Evolutionary conservation across 139 green algal species (phyloP).

Genomic region (Deuterostichococcus epilithicus): DNA sequence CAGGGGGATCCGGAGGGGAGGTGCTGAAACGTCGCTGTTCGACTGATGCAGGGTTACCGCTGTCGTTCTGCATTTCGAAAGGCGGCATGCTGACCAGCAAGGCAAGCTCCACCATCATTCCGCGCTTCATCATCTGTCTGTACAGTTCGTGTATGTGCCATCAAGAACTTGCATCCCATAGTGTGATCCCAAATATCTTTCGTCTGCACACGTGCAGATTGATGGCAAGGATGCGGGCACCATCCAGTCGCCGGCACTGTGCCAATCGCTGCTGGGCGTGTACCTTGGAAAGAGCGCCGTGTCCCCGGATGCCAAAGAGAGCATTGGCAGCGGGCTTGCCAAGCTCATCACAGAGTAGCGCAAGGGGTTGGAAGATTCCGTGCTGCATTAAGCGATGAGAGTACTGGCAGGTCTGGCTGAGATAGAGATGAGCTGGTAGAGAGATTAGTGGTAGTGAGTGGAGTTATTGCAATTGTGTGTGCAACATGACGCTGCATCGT

Average conservation of each 20-base stretch:
- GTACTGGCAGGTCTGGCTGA: too few relatives aligned
- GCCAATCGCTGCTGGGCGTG: slow-evolving; percentile 54
- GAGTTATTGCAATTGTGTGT: too few relatives aligned
- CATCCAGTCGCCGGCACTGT: slow-evolving; percentile 43
- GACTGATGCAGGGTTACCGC: slow-evolving; percentile 17
- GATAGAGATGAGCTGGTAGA: too few relatives aligned
- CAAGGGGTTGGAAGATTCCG: neutral
- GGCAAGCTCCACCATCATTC: neutral
- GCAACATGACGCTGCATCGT: too few relatives aligned
- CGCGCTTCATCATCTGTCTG: neutral
- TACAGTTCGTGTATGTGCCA: too few relatives aligned
- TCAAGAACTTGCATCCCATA: too few relatives aligned
- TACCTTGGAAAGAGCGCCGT: slow-evolving; percentile 66
- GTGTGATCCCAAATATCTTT: too few relatives aligned
- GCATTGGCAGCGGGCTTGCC: slow-evolving; percentile 49
- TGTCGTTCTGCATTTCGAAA: slow-evolving; percentile 45
- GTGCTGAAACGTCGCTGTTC: too few relatives aligned
- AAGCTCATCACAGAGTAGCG: neutral
- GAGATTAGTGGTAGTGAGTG: too few relatives aligned
- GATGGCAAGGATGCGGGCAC: slow-evolving; percentile 50
- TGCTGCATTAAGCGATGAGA: too few relatives aligned
- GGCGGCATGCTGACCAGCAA: slow-evolving; percentile 43
- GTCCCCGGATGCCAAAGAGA: slow-evolving; percentile 53
- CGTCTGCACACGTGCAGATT: too few relatives aligned
- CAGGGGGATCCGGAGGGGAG: too few relatives aligned